phyloP scores from a whole-genome alignment of 345 rosid genomes.

The Orychophragmus violaceus region DNA sequence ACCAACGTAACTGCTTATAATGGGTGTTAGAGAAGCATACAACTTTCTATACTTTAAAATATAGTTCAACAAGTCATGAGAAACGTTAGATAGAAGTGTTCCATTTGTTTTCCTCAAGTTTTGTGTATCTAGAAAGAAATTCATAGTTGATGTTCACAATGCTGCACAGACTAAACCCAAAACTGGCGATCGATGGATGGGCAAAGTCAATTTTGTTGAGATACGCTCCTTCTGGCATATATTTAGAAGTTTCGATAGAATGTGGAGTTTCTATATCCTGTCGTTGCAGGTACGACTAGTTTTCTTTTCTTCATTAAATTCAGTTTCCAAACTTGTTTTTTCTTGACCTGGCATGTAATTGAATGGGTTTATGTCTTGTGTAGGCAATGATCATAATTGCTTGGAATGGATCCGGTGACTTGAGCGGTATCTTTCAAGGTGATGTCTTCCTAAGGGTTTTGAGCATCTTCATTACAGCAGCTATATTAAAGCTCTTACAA shows the following conservation, averaged over 20 bases:
- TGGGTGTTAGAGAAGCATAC: not conserved
- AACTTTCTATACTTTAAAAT: not conserved
- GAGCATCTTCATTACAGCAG: constrained; percentile 61
- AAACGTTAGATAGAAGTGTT: not conserved
- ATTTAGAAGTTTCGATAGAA: constrained; percentile 62
- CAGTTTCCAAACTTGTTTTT: not conserved
- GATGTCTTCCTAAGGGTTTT: constrained; percentile 50
- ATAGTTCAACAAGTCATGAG: not conserved
- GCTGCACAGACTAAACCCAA: constrained; percentile 36
- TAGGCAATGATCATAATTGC: constrained; percentile 62
- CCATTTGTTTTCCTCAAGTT: not conserved
- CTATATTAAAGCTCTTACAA: constrained; percentile 50
- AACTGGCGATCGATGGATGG: constrained; percentile 38
- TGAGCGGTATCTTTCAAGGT: constrained; percentile 37
- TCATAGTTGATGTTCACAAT: not conserved
- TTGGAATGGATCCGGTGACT: constrained; percentile 53
- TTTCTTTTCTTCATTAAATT: not conserved
- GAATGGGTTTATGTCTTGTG: constrained; percentile 15
- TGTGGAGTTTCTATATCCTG: constrained; percentile 63
- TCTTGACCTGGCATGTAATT: constrained; percentile 1
- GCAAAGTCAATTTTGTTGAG: constrained; percentile 57
- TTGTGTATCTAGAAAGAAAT: not conserved
- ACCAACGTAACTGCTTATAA: no score
- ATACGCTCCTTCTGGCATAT: constrained; percentile 60
- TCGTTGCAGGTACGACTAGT: constrained; percentile 42